A percentile compares a stretch with the other conserved stretches of the same genome.
Evolutionary conservation across 202 grass and related monocot species (phyloP).

Genomic region (Zoysia matrella): DNA sequence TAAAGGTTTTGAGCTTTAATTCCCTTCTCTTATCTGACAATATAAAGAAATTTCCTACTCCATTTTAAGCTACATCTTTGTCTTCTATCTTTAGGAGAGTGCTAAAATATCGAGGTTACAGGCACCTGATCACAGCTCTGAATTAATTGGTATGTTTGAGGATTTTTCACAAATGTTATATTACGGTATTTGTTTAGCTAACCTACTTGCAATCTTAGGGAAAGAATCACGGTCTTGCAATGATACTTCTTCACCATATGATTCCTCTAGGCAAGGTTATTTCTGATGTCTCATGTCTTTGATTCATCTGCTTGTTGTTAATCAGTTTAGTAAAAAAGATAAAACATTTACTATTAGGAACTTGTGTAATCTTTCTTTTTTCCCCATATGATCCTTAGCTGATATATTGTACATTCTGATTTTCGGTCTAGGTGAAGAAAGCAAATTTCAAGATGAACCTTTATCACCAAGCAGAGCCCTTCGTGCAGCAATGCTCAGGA

Average conservation of each 20-base stretch:
- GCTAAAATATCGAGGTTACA: constrained; percentile 39
- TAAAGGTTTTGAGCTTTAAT: constrained; percentile 37
- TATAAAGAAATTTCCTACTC: constrained; percentile 16
- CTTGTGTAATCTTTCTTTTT: neutral
- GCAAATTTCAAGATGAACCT: constrained; percentile 57
- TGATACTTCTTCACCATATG: constrained; percentile 37
- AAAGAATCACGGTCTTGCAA: constrained; percentile 41
- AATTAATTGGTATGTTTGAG: constrained; percentile 51
- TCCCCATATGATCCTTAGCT: constrained; percentile 5
- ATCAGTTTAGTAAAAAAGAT: neutral
- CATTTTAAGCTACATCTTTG: constrained; percentile 22
- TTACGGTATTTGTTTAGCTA: constrained; percentile 33
- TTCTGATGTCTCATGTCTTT: constrained; percentile 15
- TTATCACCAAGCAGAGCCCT: constrained; percentile 78
- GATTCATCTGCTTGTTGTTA: constrained; percentile 24
- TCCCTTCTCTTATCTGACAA: constrained; percentile 19
- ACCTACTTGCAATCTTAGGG: constrained; percentile 36
- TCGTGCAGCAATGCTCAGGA: constrained; percentile 74
- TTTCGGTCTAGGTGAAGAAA: constrained; percentile 48
- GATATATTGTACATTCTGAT: constrained; percentile 16
- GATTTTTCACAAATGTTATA: constrained; percentile 7
- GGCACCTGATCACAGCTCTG: constrained; percentile 35
- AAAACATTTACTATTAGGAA: neutral
- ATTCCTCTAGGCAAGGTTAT: constrained; percentile 53
- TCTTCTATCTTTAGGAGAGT: constrained; percentile 43